A percentile compares a stretch with the other conserved stretches of the same genome.
phyloP scores from a whole-genome alignment of 768 basidiomycete genomes.

The Collybia nuda region DNA sequence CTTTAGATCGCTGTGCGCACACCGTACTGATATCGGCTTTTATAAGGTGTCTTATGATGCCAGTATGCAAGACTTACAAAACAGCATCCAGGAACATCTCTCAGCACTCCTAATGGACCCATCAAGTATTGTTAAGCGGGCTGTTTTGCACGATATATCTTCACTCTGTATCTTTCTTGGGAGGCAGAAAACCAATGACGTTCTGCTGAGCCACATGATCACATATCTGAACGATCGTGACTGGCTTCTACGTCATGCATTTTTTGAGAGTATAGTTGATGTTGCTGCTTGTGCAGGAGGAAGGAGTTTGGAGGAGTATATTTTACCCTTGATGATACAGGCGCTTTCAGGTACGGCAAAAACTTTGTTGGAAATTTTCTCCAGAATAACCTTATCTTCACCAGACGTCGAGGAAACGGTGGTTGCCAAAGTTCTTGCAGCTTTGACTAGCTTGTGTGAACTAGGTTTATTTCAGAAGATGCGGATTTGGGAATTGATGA shows the following conservation, averaged over 20 bases:
- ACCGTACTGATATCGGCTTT: not conserved
- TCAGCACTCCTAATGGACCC: conserved; percentile 85
- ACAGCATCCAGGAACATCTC: conserved; percentile 84
- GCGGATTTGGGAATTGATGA: conserved; percentile 97
- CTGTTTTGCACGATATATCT: conserved; percentile 84
- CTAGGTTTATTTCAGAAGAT: conserved; percentile 90
- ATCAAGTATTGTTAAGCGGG: conserved; percentile 87
- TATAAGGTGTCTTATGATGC: conserved; percentile 86
- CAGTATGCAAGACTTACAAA: conserved; percentile 82
- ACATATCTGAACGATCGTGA: conserved; percentile 86
- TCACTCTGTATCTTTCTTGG: conserved; percentile 93
- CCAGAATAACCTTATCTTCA: not conserved
- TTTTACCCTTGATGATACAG: conserved; percentile 94
- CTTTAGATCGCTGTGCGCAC: not conserved
- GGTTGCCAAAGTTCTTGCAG: conserved; percentile 84
- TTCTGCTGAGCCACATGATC: conserved; percentile 86
- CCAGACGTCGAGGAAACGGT: conserved; percentile 95
- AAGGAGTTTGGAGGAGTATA: conserved; percentile 91
- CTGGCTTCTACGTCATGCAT: conserved; percentile 88
- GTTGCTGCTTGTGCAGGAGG: conserved; percentile 94
- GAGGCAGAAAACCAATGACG: conserved; percentile 90
- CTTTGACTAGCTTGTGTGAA: conserved; percentile 87
- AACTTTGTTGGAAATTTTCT: not conserved
- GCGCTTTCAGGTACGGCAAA: conserved; percentile 76
- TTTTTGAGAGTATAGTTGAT: conserved; percentile 94